phyloP scores from a whole-genome alignment of 2,329 filamentous ascomycete genomes.

The Zasmidium citrigriseum region DNA sequence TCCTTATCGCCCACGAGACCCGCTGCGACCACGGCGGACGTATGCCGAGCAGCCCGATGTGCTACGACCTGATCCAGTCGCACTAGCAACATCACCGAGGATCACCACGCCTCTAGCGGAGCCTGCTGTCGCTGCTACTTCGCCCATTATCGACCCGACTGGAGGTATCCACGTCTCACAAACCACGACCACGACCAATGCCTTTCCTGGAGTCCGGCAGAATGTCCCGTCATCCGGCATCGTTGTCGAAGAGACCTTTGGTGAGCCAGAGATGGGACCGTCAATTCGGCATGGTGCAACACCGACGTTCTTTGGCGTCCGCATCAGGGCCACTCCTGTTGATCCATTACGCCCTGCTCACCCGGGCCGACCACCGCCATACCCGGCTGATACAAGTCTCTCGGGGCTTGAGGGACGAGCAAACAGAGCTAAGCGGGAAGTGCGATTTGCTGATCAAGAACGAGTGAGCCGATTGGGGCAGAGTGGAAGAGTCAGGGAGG shows the following conservation, averaged over 20 bases:
- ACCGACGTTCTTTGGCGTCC: background rate
- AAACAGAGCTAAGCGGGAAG: background rate
- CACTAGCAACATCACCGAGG: background rate
- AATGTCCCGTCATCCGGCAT: background rate
- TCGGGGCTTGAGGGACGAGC: background rate
- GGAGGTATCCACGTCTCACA: background rate
- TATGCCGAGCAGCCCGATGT: background rate
- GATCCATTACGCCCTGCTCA: background rate
- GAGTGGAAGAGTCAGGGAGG: background rate
- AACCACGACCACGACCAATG: background rate
- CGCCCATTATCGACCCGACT: background rate
- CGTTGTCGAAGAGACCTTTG: background rate
- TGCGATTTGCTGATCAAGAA: background rate
- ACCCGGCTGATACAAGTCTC: background rate
- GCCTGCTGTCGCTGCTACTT: background rate
- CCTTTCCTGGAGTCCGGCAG: background rate
- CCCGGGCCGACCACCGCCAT: background rate
- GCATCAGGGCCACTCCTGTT: background rate
- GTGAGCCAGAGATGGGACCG: background rate
- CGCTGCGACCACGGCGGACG: background rate
- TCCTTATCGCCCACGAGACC: background rate
- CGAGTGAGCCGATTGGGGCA: background rate
- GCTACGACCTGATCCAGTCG: background rate
- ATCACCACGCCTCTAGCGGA: background rate
- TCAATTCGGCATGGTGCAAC: too few relatives aligned